These are phyloP conservation scores for Collybiopsis confluens DNA, from an alignment of 768 basidiomycete species.

Conservation along the genomic window DNA sequence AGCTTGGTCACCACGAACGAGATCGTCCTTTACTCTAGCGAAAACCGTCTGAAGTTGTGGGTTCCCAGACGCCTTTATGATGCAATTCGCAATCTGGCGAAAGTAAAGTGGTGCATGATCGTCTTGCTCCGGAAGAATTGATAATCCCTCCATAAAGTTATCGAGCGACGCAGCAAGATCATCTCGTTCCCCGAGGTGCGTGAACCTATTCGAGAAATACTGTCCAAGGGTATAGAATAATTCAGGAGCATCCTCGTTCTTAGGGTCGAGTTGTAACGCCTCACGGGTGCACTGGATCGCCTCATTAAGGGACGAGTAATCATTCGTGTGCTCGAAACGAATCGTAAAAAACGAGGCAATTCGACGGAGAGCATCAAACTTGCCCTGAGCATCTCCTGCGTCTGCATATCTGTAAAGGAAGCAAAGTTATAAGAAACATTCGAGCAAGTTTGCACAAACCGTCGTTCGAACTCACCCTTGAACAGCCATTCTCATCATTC, in stretches of 20 bases:
- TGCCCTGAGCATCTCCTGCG: background rate
- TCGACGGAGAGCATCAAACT: background rate
- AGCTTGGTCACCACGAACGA: too few relatives aligned
- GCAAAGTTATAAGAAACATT: too few relatives aligned
- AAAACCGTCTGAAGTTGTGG: too few relatives aligned
- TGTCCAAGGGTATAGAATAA: background rate
- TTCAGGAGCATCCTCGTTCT: background rate
- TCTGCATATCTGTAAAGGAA: too few relatives aligned
- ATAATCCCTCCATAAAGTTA: background rate
- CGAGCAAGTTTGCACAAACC: too few relatives aligned
- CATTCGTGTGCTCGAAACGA: background rate
- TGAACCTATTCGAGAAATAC: background rate
- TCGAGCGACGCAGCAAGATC: background rate
- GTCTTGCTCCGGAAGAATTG: background rate
- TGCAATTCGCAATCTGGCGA: background rate
- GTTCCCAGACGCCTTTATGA: too few relatives aligned
- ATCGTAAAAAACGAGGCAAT: background rate
- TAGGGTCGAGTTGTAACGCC: background rate
- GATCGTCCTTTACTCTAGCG: too few relatives aligned
- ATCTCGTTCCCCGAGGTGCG: background rate
- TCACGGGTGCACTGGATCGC: background rate
- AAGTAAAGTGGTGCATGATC: background rate
- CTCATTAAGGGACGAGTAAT: background rate
- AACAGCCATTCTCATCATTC: background rate
- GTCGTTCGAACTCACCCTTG: too few relatives aligned